A percentile compares a stretch with the other conserved stretches of the same genome.
Evolutionary conservation across 208 protist species (phyloP).

Genomic region (Zelonia costaricensis): DNA sequence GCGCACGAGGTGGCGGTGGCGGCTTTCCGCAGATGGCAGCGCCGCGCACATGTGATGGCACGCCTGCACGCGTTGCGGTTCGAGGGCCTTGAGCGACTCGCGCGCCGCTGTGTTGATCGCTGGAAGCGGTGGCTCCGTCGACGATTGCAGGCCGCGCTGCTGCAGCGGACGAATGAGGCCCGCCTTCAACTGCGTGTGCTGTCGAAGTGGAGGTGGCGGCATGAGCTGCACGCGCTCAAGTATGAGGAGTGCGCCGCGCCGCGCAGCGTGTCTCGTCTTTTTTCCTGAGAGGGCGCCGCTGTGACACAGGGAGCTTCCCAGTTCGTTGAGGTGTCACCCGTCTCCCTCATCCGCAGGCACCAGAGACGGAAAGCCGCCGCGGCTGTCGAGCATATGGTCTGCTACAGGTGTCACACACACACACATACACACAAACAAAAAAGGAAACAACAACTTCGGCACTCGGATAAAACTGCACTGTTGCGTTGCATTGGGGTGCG

Average conservation of each 20-base stretch:
- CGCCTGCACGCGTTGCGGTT: conserved; percentile 13
- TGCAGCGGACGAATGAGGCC: conserved; percentile 13
- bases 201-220: conserved; percentile 21
- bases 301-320: too few relatives aligned
- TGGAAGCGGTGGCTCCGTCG: conserved; percentile 37
- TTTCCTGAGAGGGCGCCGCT: neutral
- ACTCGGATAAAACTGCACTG: too few relatives aligned
- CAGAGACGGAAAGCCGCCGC: too few relatives aligned
- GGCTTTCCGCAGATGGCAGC: conserved; percentile 22
- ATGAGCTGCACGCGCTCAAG: conserved; percentile 12
- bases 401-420: too few relatives aligned
- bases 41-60: neutral
- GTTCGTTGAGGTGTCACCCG: too few relatives aligned
- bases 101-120: conserved; percentile 8
- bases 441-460: too few relatives aligned
- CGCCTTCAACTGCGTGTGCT: conserved; percentile 9
- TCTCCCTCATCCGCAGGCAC: too few relatives aligned
- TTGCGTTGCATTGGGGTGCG: too few relatives aligned
- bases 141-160: conserved; percentile 14
- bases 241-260: conserved; percentile 1
- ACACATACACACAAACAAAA: too few relatives aligned
- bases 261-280: neutral
- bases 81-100: conserved; percentile 16
- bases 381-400: too few relatives aligned
- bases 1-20: conserved; percentile 6